Base-by-base conservation (phyloP, 345 rosid genomes). In the Diplotaxis tenuifolia region DNA sequence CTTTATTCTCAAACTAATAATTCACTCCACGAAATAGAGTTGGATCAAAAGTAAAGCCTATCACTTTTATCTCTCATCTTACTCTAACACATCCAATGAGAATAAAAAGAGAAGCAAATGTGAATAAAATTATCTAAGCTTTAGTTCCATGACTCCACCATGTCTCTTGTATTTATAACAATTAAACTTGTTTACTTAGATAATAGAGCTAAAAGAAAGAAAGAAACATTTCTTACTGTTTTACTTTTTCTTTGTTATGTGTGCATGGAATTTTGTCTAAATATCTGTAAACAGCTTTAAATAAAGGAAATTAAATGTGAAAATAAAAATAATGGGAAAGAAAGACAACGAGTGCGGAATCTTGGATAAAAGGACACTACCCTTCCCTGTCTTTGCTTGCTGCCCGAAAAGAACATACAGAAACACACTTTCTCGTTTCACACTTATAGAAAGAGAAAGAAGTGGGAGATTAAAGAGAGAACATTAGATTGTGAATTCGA, bases 291-390 rank as follows among this genome's bases (percentile, higher is more conserved):
- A 62, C 25, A 68, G 63, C 68, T 59, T 49, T 75, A 38, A 68
- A 68, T 75, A 61, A 53, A 75, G 56, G 34, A 68, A 69, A 68
- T 29, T 69, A 69, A 75, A 68, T 76, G 70, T 69, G 11, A 76
- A 23, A 29, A 3, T 5, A 27, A 67, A 40, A 54, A 45, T 0
- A 57, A 57, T 45, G 2, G 54, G 54, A 29, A 62, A 62, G 7
- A 64, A 70, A 64, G 57, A 65, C 63, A 71, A 59, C 0, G 18
- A 59, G 68, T 71, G 80, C 20, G 78, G 88, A 83, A 84, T 78
- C 86, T 76, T 78, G 71, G 80, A 84, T 88, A 71, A 79, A 88
- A 86, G 76, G 82, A 70, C 81, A 74, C 75, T 55, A 38, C 71
- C 73, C 75, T 73, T 25, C 70, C n/a, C 27, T 57, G 56, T 72